phyloP scores from a whole-genome alignment of 805 yeast species.

The Ogataea philodendri region DNA sequence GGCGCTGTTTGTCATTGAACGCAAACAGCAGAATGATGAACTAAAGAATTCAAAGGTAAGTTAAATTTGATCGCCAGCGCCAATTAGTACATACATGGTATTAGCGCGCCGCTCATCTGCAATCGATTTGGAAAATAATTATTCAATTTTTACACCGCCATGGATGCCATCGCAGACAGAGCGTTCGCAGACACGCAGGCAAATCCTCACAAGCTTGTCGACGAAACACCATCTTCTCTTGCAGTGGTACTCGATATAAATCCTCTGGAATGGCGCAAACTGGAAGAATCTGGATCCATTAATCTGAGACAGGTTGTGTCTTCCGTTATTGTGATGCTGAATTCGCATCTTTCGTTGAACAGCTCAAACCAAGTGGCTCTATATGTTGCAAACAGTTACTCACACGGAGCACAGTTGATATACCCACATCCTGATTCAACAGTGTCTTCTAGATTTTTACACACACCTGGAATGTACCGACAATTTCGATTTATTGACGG shows the following conservation, averaged over 20 bases:
- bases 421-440: conserved; percentile 49
- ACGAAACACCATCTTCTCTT: conserved; percentile 75
- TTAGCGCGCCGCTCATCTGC: too few relatives aligned
- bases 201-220: conserved; percentile 33
- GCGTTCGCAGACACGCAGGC: conserved; percentile 39
- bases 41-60: too few relatives aligned
- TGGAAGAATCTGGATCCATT: conserved; percentile 40
- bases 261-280: conserved; percentile 62
- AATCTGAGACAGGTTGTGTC: conserved; percentile 59
- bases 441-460: conserved; percentile 26
- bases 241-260: conserved; percentile 77
- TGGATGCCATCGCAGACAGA: conserved; percentile 70
- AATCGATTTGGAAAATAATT: too few relatives aligned
- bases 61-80: too few relatives aligned
- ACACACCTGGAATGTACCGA: conserved; percentile 71
- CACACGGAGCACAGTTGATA: conserved; percentile 59
- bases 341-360: conserved; percentile 84
- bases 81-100: too few relatives aligned
- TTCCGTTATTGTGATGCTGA: conserved; percentile 70
- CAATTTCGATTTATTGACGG: conserved; percentile 82
- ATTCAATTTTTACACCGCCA: conserved; percentile 24
- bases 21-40: too few relatives aligned
- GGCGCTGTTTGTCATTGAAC: too few relatives aligned
- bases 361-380: conserved; percentile 82
- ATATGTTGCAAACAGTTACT: conserved; percentile 63